Base-by-base conservation (phyloP, 2,329 filamentous ascomycete genomes). In the Periconia sp. region DNA sequence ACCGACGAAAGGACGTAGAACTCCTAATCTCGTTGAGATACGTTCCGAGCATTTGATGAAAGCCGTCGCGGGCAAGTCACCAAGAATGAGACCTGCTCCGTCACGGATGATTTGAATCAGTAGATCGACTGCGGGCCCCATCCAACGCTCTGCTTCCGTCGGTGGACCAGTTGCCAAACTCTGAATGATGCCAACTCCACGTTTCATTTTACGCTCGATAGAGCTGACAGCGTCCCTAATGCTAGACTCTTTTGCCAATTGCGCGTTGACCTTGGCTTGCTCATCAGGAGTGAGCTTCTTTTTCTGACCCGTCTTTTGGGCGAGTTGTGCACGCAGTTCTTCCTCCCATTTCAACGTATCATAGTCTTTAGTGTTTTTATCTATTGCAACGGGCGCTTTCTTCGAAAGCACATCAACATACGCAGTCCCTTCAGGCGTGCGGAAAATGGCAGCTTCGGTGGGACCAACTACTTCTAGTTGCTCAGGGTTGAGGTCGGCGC, bases 271-370 rank as follows among this genome's bases (percentile, higher is more conserved):
- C 74, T 96, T 97, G 30, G 88, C 84, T 61, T 88, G 88, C 66
- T 99, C 93, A 35, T 97, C 94, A 0, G 90, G 77, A 0, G 91
- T 94, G 10, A 97, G 84, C 75, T 97, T 99, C 77, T 92, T 93
- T 64, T 91, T 86, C 55, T 90, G 85, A 1, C 93, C 93, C 73
- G 93, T 96, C 79, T 97, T 99, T 69, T 90, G 83, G n/a, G 92
- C 92, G 41, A 99, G 76, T 64, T 97, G 91, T 40, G 85, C 82
- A 53, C 92, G 83, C 8, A 99, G 81, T 59, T 99, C 94, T 71
- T 93, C 89, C 74, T 99, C 94, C 94, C 95, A 99, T 74, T 96
- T 97, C 41, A 97, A 76, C 1, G 91, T 95, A 64, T 99, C 91
- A 65, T 97, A 96, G 70, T 97, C 94, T 72, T 96, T 97, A 46